Percentiles rank a stretch among this genome's conserved stretches.
Evolutionary conservation across 768 basidiomycete species (phyloP).

Genomic region (Rhizopogon salebrosus): DNA sequence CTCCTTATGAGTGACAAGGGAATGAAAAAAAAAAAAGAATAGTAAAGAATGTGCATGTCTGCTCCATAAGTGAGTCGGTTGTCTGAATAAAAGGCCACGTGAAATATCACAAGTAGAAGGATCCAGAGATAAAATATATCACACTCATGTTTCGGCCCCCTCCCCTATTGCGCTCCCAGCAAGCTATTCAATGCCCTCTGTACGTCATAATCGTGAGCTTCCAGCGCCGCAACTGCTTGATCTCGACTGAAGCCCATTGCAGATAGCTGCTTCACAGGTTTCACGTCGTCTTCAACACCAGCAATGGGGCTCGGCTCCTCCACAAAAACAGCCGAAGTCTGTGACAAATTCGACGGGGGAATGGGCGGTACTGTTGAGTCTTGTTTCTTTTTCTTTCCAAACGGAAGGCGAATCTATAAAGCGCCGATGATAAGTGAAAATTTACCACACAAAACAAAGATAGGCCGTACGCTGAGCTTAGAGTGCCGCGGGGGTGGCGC

Average conservation of each 20-base stretch:
- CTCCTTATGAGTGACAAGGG: constrained; percentile 4
- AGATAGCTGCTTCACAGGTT: constrained; percentile 72
- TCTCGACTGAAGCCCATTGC: constrained; percentile 87
- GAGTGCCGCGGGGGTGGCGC: constrained; percentile 53
- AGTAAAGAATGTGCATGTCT: constrained; percentile 26
- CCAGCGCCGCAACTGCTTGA: constrained; percentile 80
- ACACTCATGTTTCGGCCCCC: constrained; percentile 4
- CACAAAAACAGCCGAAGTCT: constrained; percentile 37
- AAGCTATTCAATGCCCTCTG: constrained; percentile 73
- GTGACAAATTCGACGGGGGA: constrained; percentile 26
- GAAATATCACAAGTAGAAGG: constrained; percentile 16
- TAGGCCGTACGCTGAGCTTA: constrained; percentile 66
- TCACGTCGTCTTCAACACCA: constrained; percentile 64
- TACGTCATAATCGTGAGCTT: constrained; percentile 80
- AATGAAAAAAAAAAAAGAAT: constrained; percentile 8
- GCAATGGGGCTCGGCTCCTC: constrained; percentile 47
- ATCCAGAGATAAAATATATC: constrained; percentile 15
- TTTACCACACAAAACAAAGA: neutral
- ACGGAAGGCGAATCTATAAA: constrained; percentile 69
- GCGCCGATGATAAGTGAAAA: constrained; percentile 8
- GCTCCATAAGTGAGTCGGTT: constrained; percentile 12
- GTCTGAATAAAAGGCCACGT: constrained; percentile 10
- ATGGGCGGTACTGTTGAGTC: constrained; percentile 40
- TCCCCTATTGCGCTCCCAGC: constrained; percentile 33
- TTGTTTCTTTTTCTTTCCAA: constrained; percentile 70